Evolutionary conservation across 2,329 filamentous ascomycete genomes (phyloP).

Genomic region (Didymella sp.): DNA sequence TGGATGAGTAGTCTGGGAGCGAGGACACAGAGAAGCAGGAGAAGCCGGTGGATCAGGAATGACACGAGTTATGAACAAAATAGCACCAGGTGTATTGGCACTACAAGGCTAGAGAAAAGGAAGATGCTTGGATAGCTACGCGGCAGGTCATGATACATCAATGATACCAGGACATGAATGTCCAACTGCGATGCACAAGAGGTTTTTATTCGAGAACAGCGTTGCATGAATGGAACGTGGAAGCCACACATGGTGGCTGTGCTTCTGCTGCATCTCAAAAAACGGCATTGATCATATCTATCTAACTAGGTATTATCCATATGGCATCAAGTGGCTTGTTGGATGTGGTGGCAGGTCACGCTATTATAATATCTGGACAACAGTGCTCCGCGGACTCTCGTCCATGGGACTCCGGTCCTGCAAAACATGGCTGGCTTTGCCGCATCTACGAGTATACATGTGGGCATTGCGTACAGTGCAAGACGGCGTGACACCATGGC

Average conservation of each 20-base stretch:
- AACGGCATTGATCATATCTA: too few species aligned
- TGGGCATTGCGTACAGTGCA: neutral
- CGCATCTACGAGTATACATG: too few species aligned
- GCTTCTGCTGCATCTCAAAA: too few species aligned
- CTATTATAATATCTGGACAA: too few species aligned
- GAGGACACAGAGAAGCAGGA: neutral
- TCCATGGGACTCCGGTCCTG: too few species aligned
- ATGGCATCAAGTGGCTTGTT: too few species aligned
- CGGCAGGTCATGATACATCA: conserved; percentile 21
- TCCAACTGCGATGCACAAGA: conserved; percentile 20
- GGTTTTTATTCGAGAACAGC: neutral
- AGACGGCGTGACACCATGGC: neutral
- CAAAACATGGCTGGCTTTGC: too few species aligned
- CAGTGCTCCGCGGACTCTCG: too few species aligned
- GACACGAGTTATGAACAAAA: conserved; percentile 14
- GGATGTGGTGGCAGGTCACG: too few species aligned
- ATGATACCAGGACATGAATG: conserved; percentile 27
- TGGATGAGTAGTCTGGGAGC: neutral
- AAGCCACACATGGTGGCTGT: neutral
- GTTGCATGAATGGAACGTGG: neutral
- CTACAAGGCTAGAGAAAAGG: conserved; percentile 15
- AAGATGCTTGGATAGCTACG: conserved; percentile 21
- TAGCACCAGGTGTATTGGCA: conserved; percentile 6
- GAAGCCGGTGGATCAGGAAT: neutral
- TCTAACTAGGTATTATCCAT: too few species aligned